Conservation (phyloP, 140 eudicot genomes). For the Ambrosia hybrid region DNA sequence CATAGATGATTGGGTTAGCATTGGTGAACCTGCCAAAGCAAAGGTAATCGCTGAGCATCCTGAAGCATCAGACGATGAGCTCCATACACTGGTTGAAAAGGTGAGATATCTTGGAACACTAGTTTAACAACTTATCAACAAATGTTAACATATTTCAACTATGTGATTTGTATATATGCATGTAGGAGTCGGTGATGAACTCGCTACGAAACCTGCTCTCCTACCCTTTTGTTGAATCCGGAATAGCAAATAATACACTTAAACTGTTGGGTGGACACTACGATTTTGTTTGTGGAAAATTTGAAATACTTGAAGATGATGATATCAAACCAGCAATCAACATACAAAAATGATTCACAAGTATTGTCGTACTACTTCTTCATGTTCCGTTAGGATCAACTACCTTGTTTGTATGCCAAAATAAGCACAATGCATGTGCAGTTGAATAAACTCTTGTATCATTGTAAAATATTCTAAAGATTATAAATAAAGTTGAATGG, state of each 20-base stretch:
- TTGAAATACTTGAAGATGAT: constrained; percentile 50
- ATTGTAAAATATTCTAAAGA: too few species aligned
- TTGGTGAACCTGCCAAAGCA: constrained; percentile 30
- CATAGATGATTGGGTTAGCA: constrained; percentile 35
- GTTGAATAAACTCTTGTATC: constrained; percentile 11
- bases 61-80: constrained; percentile 2
- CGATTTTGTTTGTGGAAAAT: constrained; percentile 56
- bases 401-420: too few species aligned
- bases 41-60: constrained; percentile 32
- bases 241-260: constrained; percentile 51
- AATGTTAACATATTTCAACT: not conserved
- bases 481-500: too few species aligned
- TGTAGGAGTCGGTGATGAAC: constrained; percentile 70
- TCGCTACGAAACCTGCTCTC: constrained; percentile 59
- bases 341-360: constrained; percentile 12
- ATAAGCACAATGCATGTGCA: not conserved
- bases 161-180: not conserved
- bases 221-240: constrained; percentile 63
- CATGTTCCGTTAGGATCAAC: too few species aligned
- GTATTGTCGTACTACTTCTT: too few species aligned
- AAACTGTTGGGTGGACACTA: constrained; percentile 71
- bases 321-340: constrained; percentile 10
- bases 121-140: not conserved
- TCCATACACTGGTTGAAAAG: constrained; percentile 36
- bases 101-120: constrained; percentile 6